Percentiles rank a stretch among this genome's conserved stretches.
Evolutionary conservation across 352 stramenopile genomes (phyloP).

Genomic region (Pythium vanterpoolii): DNA sequence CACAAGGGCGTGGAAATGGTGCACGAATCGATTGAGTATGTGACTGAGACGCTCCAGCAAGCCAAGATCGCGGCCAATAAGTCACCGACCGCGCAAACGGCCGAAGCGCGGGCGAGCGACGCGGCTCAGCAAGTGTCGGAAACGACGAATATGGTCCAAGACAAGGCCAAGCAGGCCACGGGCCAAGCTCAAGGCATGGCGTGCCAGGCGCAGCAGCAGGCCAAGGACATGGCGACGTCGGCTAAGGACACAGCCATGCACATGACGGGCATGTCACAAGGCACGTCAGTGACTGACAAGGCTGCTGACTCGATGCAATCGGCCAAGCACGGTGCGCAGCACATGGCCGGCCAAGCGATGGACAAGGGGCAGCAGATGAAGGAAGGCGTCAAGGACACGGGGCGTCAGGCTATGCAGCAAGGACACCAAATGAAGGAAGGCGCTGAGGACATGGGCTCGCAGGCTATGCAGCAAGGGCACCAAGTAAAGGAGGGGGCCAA

Average conservation of each 20-base stretch:
- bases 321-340: constrained; percentile 13
- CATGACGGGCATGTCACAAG: constrained; percentile 20
- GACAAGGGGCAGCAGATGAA: constrained; percentile 22
- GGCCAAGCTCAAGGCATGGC: constrained; percentile 17
- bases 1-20: constrained; percentile 59
- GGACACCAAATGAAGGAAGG: constrained; percentile 15
- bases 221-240: constrained; percentile 21
- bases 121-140: constrained; percentile 19
- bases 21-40: constrained; percentile 59
- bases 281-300: constrained; percentile 24
- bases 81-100: constrained; percentile 35
- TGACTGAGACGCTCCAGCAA: constrained; percentile 58
- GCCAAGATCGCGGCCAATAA: constrained; percentile 50
- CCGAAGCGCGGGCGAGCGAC: constrained; percentile 28
- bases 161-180: constrained; percentile 25
- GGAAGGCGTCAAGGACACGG: constrained; percentile 22
- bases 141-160: constrained; percentile 14
- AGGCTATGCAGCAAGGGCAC: constrained; percentile 15
- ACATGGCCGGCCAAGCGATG: constrained; percentile 21
- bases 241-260: constrained; percentile 27
- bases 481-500: constrained; percentile 17
- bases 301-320: constrained; percentile 27
- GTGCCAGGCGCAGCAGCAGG: constrained; percentile 25
- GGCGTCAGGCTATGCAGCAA: constrained; percentile 6
- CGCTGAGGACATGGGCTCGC: constrained; percentile 17